These are phyloP conservation scores for Taphrina pruni DNA, from an alignment of 1,139 yeast genomes.

Conservation along the genomic window DNA sequence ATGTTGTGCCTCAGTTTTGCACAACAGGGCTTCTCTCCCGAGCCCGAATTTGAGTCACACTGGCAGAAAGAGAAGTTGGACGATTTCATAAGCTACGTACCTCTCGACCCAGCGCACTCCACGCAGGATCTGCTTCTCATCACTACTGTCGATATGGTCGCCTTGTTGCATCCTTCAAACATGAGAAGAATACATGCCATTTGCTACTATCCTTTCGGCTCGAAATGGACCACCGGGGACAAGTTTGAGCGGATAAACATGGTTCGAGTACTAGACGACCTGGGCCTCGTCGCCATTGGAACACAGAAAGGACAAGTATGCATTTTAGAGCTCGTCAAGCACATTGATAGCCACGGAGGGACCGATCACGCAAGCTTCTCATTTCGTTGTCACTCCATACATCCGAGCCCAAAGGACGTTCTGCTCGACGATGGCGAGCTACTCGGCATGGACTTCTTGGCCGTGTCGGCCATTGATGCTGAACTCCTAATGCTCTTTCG, in stretches of 20 bases:
- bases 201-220: conserved; percentile 21
- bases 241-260: conserved; percentile 16
- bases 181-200: conserved; percentile 5
- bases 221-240: conserved; percentile 12
- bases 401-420: background rate
- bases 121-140: conserved; percentile 4
- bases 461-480: background rate
- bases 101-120: background rate
- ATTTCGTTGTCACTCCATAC: conserved; percentile 6
- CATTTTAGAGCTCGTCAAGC: conserved; percentile 63
- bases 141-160: conserved; percentile 11
- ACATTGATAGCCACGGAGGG: background rate
- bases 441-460: conserved; percentile 14
- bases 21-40: background rate
- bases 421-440: conserved; percentile 2
- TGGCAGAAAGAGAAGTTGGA: conserved; percentile 8
- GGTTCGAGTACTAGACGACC: conserved; percentile 62
- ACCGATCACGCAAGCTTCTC: conserved; percentile 2
- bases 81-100: background rate
- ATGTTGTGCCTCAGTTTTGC: conserved; percentile 17
- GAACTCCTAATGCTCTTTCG: conserved; percentile 16
- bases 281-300: conserved; percentile 57
- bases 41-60: conserved; percentile 11
- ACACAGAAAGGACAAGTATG: conserved; percentile 63
- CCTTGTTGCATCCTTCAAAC: conserved; percentile 10